These are phyloP conservation scores for Sporothrix globosa DNA, from an alignment of 2,329 filamentous ascomycete species.

Conservation along the genomic window DNA sequence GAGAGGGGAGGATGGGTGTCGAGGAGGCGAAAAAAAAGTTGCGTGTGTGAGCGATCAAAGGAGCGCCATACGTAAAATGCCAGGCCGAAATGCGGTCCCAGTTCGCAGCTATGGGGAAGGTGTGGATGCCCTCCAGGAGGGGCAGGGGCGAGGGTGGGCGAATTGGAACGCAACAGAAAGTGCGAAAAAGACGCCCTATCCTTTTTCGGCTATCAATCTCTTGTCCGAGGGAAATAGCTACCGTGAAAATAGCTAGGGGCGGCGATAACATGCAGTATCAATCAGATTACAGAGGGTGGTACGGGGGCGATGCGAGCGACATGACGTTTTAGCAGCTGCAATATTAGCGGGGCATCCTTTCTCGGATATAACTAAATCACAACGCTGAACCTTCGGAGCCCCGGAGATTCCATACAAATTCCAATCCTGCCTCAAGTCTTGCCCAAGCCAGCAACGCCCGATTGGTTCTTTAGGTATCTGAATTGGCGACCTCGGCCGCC, in stretches of 20 bases:
- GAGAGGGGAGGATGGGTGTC: slow-evolving; percentile 5
- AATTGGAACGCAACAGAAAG: slow-evolving; percentile 32
- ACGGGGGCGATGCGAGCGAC: not conserved
- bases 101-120: slow-evolving; percentile 17
- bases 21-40: slow-evolving; percentile 28
- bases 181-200: slow-evolving; percentile 15
- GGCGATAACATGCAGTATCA: slow-evolving; percentile 29
- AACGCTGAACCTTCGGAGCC: slow-evolving; percentile 34
- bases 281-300: slow-evolving; percentile 27
- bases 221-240: slow-evolving; percentile 16
- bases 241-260: slow-evolving; percentile 29
- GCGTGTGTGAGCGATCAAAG: slow-evolving; percentile 19
- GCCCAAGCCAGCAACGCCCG: no score
- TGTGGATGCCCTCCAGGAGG: not conserved
- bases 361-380: slow-evolving; percentile 32
- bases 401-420: slow-evolving; percentile 24
- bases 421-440: not conserved
- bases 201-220: slow-evolving; percentile 20
- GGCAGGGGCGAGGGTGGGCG: not conserved
- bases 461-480: slow-evolving; percentile 3
- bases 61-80: slow-evolving; percentile 1
- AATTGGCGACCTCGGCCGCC: not conserved
- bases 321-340: slow-evolving; percentile 7
- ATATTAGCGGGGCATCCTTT: not conserved
- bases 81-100: slow-evolving; percentile 20